Base-by-base conservation (phyloP, 2,329 filamentous ascomycete genomes). In the Cytospora schulzeri region DNA sequence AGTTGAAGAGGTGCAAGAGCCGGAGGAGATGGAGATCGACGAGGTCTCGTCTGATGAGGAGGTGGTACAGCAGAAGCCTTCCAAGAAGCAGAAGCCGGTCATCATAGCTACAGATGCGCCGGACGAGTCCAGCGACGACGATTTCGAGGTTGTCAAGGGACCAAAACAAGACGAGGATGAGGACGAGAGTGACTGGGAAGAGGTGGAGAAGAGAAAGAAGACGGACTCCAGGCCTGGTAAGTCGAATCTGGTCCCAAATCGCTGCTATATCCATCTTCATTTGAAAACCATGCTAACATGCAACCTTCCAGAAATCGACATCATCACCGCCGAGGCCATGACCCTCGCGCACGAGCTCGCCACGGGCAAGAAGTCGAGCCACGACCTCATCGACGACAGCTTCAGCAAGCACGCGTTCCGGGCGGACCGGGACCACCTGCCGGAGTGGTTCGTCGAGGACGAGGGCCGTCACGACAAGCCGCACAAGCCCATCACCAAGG, bases 261-360 rank as follows among this genome's bases (percentile, higher is more conserved):
- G 11, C 33, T 35, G 11, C 33, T 35, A 15, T 52, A 48, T 1
- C 0, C 12, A 11, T 9, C 22, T n/a, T 6, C 17, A 41, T 5
- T 17, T 1, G 29, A 31, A 11, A 26, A 41, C 15, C 1, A 45
- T 22, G 15, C 58, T 67, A 35, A 67, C 4, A 11, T 24, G 9
- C 14, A 35, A 31, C 22, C 41, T 41, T 31, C 75, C 77, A 84
- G 93, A 97, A 74, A 96, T 99, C 77, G 93, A 98, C 75, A 98
- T 99, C 72, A 96, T 98, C 73, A 99, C 95, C n/a, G 95, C 93
- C 6, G 95, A 99, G 81, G 95, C 96, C 68, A 99, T 99, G 95
- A 96, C 94, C 0, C 84, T 99, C 19, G 96, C 95, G 0, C 95
- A 98, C 69, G 87, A 92, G 73, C 88, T 99, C 65, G 95, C 93